These are phyloP conservation scores for Aspergillus novofumigatus DNA, from an alignment of 2,329 filamentous ascomycete genomes.

Conservation along the genomic window DNA sequence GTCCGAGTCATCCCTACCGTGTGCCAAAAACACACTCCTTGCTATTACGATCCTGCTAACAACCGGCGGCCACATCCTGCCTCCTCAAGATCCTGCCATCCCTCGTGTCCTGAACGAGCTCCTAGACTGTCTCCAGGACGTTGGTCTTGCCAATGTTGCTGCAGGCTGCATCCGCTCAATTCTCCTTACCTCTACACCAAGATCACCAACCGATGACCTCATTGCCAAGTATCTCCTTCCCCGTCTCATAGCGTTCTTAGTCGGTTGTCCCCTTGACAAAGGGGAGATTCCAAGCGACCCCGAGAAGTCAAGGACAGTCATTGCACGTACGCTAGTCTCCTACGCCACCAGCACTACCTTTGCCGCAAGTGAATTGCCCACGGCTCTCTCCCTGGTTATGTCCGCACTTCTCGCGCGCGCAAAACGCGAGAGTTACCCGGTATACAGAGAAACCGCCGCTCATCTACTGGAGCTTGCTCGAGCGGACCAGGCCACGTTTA, in stretches of 20 bases:
- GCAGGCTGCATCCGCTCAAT: constrained; percentile 85
- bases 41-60: constrained; percentile 87
- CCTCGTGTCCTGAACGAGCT: constrained; percentile 73
- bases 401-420: constrained; percentile 73
- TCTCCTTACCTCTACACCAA: constrained; percentile 61
- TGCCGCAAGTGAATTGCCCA: constrained; percentile 26
- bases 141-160: constrained; percentile 70
- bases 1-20: constrained; percentile 70
- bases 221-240: constrained; percentile 73
- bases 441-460: constrained; percentile 69
- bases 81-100: constrained; percentile 70
- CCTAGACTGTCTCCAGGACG: constrained; percentile 69
- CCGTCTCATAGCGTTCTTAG: constrained; percentile 70
- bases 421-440: constrained; percentile 53
- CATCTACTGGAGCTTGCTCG: constrained; percentile 77
- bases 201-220: constrained; percentile 62
- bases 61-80: constrained; percentile 68
- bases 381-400: constrained; percentile 69
- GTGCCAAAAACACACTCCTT: constrained; percentile 89
- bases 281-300: constrained; percentile 63
- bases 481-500: constrained; percentile 68
- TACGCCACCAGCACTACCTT: constrained; percentile 53
- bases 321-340: constrained; percentile 71
- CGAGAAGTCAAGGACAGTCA: constrained; percentile 65
- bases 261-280: constrained; percentile 47